Evolutionary conservation across 2,329 filamentous ascomycete genomes (phyloP).

Genomic region (Endocalyx cinctus): DNA sequence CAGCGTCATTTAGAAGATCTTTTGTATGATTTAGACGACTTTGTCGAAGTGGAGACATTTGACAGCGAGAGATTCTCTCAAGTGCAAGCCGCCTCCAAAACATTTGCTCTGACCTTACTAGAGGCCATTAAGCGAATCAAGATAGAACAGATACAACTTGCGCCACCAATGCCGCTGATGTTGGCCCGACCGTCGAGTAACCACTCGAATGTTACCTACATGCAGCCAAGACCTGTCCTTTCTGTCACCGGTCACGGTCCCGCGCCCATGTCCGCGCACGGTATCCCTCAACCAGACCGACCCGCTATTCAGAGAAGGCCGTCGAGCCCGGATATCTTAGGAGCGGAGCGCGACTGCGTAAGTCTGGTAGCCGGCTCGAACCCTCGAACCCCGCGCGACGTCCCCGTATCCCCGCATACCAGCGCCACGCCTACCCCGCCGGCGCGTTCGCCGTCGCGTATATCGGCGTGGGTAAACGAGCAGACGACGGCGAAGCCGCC

Average conservation of each 20-base stretch:
- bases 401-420: constrained; percentile 4
- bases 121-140: constrained; percentile 31
- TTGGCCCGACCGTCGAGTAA: too few species aligned
- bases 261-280: too few species aligned
- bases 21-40: constrained; percentile 41
- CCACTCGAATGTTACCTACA: too few species aligned
- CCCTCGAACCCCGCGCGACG: too few species aligned
- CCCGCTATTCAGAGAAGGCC: constrained; percentile 10
- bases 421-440: constrained; percentile 2
- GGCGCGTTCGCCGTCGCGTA: constrained; percentile 15
- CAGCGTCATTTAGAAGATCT: constrained; percentile 32
- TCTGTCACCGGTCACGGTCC: too few species aligned
- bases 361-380: constrained; percentile 11
- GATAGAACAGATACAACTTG: constrained; percentile 21
- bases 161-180: constrained; percentile 15
- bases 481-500: constrained; percentile 11
- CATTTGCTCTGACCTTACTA: constrained; percentile 35
- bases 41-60: constrained; percentile 32
- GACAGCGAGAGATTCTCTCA: constrained; percentile 30
- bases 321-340: constrained; percentile 18
- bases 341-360: constrained; percentile 16
- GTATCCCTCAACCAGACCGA: too few species aligned
- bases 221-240: too few species aligned
- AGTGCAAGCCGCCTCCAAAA: constrained; percentile 34
- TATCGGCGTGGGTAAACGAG: constrained; percentile 18